Base-by-base conservation (phyloP, 2,329 filamentous ascomycete genomes). In the Colletotrichum liriopes region DNA sequence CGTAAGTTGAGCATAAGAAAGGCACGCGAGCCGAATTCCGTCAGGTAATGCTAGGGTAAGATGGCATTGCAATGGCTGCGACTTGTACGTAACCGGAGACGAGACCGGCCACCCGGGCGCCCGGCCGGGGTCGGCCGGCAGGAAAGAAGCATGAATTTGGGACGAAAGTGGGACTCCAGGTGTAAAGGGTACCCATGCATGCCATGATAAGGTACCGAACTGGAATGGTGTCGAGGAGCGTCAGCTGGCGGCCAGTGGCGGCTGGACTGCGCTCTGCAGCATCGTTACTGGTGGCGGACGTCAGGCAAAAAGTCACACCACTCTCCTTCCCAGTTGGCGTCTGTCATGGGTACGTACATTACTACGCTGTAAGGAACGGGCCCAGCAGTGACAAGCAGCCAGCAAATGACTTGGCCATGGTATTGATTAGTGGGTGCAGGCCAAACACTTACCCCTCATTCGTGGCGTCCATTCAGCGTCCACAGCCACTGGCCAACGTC, bases 1-100 rank as follows among this genome's bases (percentile, higher is more conserved):
- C 12, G 2, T 20, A 2, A 7, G 20, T 49, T 2, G 16, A 12
- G 32, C 12, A 26, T 41, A 14, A n/a, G 45, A 23, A 29, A 8
- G 23, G 45, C 49, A 14, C 12, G 55, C 18, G 16, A 7, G 18
- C 26, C 20, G 18, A 58, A 54, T 32, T n/a, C 8, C 5, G 23
- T 63, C 37, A 55, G 23, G 55, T 41, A 63, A 55, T 39, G 39
- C 49, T 37, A 32, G n/a, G 18, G 65, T 47, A 63, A 55, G 16
- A 64, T 32, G 49, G 12, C 37, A 47, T 26, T 39, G 32, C 18
- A 32, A 32, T 55, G 47, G 37, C n/a, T 65, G 62, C 35, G 26
- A 65, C 49, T 55, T 65, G 47, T 63, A 63, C 65, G 67, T 65
- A 54, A 69, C 67, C 52, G 51, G 32, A 45, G 61, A 65, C 51